phyloP scores from a whole-genome alignment of 208 protist genomes.

The Trypanosoma lewisi region DNA sequence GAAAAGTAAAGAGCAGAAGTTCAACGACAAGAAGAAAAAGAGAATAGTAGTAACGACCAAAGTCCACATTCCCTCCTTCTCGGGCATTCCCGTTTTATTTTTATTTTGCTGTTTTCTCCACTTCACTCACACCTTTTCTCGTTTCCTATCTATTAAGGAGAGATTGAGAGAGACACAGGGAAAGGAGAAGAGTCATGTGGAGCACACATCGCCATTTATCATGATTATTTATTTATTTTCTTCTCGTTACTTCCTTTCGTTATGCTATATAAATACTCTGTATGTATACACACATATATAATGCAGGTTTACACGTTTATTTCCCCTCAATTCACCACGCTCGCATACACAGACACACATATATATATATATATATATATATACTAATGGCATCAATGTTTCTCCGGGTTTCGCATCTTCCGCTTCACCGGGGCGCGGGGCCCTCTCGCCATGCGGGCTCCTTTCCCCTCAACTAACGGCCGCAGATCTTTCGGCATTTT shows the following conservation, averaged over 20 bases:
- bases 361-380: neutral
- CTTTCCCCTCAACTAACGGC: conserved; percentile 64
- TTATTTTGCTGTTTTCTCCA: neutral
- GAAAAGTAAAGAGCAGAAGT: neutral
- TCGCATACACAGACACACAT: conserved; percentile 10
- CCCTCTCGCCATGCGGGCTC: conserved; percentile 22
- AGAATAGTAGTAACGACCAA: conserved; percentile 3
- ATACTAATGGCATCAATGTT: neutral
- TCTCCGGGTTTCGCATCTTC: conserved; percentile 81
- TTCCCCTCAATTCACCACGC: neutral
- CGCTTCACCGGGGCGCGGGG: conserved; percentile 65
- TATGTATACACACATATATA: neutral
- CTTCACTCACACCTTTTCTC: neutral
- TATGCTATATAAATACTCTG: neutral
- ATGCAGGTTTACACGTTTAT: neutral
- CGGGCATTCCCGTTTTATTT: neutral
- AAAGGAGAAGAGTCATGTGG: neutral
- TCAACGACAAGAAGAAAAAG: neutral
- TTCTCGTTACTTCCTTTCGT: neutral
- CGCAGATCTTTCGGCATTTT: conserved; percentile 88
- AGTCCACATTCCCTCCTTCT: neutral
- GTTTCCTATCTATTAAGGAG: neutral
- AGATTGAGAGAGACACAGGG: too few species aligned
- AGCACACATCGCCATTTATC: too few species aligned
- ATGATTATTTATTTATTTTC: neutral